Conservation (phyloP, 345 rosid species). For the Garcia nutans region DNA sequence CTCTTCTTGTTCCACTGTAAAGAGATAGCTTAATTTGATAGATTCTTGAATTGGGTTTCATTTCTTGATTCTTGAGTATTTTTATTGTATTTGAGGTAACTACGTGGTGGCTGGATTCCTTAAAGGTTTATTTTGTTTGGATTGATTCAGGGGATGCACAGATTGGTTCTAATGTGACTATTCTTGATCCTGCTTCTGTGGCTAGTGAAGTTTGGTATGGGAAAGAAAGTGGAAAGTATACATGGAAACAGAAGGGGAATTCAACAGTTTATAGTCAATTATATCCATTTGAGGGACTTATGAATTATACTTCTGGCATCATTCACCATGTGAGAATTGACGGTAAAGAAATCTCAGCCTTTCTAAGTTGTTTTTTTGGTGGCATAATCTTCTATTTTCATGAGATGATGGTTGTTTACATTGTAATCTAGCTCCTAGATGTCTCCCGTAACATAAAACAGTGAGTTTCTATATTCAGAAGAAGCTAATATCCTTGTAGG, state of each 20-base stretch:
- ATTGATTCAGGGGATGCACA: slow-evolving; percentile 59
- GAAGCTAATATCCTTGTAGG: slow-evolving; percentile 34
- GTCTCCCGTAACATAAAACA: too few species aligned
- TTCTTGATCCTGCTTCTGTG: slow-evolving; percentile 54
- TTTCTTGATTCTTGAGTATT: too few species aligned
- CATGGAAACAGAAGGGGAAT: slow-evolving; percentile 37
- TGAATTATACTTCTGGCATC: slow-evolving; percentile 79
- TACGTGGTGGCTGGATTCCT: neutral
- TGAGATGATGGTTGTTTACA: neutral
- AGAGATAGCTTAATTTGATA: neutral
- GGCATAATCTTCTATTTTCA: neutral
- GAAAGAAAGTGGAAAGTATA: slow-evolving; percentile 47
- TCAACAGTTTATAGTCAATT: slow-evolving; percentile 71
- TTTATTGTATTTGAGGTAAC: neutral
- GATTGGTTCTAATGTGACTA: slow-evolving; percentile 55
- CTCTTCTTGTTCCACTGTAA: neutral
- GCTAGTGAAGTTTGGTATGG: slow-evolving; percentile 77
- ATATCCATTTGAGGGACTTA: slow-evolving; percentile 75
- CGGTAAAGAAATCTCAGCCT: slow-evolving; percentile 37
- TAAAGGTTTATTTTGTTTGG: neutral
- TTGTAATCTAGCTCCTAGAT: too few species aligned
- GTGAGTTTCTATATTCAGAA: neutral
- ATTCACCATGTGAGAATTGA: slow-evolving; percentile 76
- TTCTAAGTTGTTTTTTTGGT: neutral
- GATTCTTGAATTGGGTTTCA: slow-evolving; percentile 10